Percentiles rank a stretch among this genome's conserved stretches.
phyloP scores from a whole-genome alignment of 352 stramenopile species.

The Phytophthora foliorum region DNA sequence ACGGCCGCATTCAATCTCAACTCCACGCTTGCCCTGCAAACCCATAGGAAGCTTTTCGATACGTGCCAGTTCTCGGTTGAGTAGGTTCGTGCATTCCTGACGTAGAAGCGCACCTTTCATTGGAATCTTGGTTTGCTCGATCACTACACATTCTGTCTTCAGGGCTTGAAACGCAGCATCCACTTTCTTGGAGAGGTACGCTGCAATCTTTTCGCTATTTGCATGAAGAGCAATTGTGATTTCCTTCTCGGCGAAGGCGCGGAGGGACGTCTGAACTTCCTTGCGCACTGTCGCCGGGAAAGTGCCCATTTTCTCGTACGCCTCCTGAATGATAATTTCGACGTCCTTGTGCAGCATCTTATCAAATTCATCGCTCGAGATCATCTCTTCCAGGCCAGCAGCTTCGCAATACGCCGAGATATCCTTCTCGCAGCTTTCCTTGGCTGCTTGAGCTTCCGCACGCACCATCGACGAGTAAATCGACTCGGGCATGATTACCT shows the following conservation, averaged over 20 bases:
- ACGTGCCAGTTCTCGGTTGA: constrained; percentile 55
- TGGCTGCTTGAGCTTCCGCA: constrained; percentile 71
- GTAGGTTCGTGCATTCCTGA: constrained; percentile 59
- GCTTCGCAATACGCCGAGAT: constrained; percentile 80
- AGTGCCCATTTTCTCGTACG: constrained; percentile 58
- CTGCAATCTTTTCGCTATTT: constrained; percentile 75
- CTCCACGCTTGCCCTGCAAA: constrained; percentile 51
- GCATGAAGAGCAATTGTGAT: constrained; percentile 74
- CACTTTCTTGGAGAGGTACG: constrained; percentile 61
- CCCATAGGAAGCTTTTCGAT: constrained; percentile 62
- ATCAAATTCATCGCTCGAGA: constrained; percentile 68
- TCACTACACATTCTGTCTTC: constrained; percentile 59
- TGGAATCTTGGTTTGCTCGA: constrained; percentile 69
- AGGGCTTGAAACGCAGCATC: constrained; percentile 66
- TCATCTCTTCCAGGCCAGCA: constrained; percentile 63
- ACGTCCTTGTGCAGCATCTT: constrained; percentile 64
- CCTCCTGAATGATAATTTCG: constrained; percentile 64
- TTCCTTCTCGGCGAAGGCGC: constrained; percentile 68
- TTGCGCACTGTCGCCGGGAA: constrained; percentile 63
- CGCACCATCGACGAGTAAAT: constrained; percentile 91
- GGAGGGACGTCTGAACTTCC: constrained; percentile 66
- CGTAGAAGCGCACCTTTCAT: constrained; percentile 66
- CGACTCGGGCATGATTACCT: constrained; percentile 91
- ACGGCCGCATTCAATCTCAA: constrained; percentile 67
- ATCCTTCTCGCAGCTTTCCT: constrained; percentile 66